phyloP scores from a whole-genome alignment of 805 yeast genomes.

The Hanseniaspora hatyaiensis region DNA sequence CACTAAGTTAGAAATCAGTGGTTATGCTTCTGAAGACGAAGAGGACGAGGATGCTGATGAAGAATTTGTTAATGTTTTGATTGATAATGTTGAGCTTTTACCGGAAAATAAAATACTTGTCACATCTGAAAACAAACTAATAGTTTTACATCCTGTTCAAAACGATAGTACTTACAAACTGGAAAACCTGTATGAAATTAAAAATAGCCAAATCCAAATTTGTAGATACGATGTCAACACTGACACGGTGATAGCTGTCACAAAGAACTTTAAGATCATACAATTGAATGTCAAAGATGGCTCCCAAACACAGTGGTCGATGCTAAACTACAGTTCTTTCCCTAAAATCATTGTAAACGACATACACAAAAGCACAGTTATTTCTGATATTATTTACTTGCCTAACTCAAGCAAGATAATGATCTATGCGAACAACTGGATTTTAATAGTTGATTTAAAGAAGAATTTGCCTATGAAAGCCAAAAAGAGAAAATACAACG shows the following conservation, averaged over 20 bases:
- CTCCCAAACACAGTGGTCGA: constrained; percentile 13
- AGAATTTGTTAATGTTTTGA: not conserved
- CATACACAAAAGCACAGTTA: constrained; percentile 8
- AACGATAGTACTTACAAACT: not conserved
- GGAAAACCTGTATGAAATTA: not conserved
- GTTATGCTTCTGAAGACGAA: not conserved
- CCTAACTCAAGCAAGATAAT: constrained; percentile 2
- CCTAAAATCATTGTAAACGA: constrained; percentile 12
- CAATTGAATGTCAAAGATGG: not conserved
- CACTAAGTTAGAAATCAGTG: not conserved
- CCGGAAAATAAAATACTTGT: constrained; percentile 7
- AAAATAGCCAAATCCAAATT: constrained; percentile 4
- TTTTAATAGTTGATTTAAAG: constrained; percentile 3
- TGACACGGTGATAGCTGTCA: constrained; percentile 1
- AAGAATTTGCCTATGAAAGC: constrained; percentile 15
- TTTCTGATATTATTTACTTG: constrained; percentile 4
- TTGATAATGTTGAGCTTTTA: constrained; percentile 8
- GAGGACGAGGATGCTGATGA: constrained; percentile 15
- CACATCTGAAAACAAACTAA: not conserved
- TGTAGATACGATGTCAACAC: constrained; percentile 2
- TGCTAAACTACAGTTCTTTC: constrained; percentile 6
- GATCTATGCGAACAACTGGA: constrained; percentile 12
- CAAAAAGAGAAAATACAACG: constrained; percentile 14
- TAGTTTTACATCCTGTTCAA: not conserved
- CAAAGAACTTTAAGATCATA: constrained; percentile 12